Evolutionary conservation across 1,284 basidiomycete species (phyloP).

Genomic region (Inonotus obliquus): DNA sequence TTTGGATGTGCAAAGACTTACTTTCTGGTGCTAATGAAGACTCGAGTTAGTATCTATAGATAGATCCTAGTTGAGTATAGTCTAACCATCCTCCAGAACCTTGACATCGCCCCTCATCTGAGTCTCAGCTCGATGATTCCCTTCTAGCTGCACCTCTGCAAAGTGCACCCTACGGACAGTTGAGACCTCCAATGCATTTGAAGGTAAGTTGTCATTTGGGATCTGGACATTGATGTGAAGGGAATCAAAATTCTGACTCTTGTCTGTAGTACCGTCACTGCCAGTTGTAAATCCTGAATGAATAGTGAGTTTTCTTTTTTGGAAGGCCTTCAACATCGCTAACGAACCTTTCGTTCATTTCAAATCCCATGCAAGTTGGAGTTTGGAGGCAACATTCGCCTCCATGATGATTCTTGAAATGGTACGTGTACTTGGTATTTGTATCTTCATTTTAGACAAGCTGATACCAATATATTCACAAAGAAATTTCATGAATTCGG

Average conservation of each 20-base stretch:
- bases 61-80: not conserved
- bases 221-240: not conserved
- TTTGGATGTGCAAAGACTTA: not conserved
- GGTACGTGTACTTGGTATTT: not conserved
- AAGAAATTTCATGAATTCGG: not conserved
- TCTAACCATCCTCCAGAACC: not conserved
- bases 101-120: not conserved
- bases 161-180: not conserved
- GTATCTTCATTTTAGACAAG: not conserved
- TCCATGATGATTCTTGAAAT: not conserved
- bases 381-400: not conserved
- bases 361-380: slow-evolving; percentile 3
- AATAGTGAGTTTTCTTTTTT: not conserved
- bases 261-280: slow-evolving; percentile 18
- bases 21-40: not conserved
- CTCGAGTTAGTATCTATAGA: not conserved
- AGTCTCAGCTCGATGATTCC: slow-evolving; percentile 5
- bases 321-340: not conserved
- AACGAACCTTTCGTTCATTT: not conserved
- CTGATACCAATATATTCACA: not conserved
- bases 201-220: not conserved
- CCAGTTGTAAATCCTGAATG: slow-evolving; percentile 14
- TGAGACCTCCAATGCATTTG: not conserved
- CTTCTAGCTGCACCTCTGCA: slow-evolving; percentile 2
- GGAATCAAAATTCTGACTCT: slow-evolving; percentile 12